phyloP scores from a whole-genome alignment of 441 rosid species.

The Populus hybrid region DNA sequence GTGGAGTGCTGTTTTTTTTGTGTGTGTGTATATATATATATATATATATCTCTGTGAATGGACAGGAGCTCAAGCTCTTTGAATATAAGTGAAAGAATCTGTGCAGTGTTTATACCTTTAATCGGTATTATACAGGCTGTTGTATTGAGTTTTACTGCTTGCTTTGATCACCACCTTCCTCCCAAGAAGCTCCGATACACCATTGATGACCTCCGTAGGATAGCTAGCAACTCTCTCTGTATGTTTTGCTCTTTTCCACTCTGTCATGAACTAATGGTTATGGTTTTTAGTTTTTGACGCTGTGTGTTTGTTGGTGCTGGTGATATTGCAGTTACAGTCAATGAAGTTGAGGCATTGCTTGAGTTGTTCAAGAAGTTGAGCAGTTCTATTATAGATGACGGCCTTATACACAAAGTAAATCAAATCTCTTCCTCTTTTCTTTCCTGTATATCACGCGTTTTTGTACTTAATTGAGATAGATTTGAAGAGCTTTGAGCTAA shows the following conservation, averaged over 20 bases:
- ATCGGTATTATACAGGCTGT: constrained; percentile 27
- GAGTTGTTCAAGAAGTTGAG: constrained; percentile 47
- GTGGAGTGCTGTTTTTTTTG: neutral
- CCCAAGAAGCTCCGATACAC: constrained; percentile 17
- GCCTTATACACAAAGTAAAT: constrained; percentile 41
- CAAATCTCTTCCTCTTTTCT: neutral
- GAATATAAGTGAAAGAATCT: constrained; percentile 20
- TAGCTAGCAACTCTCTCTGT: constrained; percentile 30
- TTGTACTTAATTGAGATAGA: neutral
- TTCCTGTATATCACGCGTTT: neutral
- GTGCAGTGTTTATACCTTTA: constrained; percentile 33
- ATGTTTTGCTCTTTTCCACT: neutral
- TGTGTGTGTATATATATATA: neutral
- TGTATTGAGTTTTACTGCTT: constrained; percentile 25
- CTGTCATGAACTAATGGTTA: too few species aligned
- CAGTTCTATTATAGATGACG: constrained; percentile 42
- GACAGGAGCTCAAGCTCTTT: constrained; percentile 32
- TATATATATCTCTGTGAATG: neutral
- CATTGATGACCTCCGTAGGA: constrained; percentile 28
- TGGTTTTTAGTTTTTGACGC: neutral
- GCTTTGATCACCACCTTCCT: constrained; percentile 27
- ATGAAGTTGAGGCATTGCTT: constrained; percentile 53
- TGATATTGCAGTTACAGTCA: constrained; percentile 41
- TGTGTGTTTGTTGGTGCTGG: neutral
- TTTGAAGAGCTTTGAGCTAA: neutral